Evolutionary conservation across 257 asterid genomes (phyloP).

Genomic region (Ajuga chamaepitys): DNA sequence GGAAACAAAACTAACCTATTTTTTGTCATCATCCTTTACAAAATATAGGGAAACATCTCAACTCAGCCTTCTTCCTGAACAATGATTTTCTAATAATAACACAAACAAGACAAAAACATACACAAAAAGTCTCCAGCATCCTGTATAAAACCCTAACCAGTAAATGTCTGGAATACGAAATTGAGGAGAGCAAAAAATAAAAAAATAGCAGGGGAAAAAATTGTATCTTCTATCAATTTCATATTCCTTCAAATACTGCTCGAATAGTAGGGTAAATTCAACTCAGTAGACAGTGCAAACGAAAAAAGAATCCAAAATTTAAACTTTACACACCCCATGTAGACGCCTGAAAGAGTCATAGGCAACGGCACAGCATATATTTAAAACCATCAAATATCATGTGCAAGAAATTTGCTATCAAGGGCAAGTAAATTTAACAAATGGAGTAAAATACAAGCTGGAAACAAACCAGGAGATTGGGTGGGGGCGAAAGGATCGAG

Average conservation of each 20-base stretch:
- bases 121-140: neutral
- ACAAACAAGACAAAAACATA: neutral
- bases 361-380: neutral
- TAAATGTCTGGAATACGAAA: neutral
- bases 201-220: neutral
- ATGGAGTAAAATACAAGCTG: slow-evolving; percentile 4
- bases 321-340: neutral
- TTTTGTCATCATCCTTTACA: neutral
- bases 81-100: neutral
- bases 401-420: neutral
- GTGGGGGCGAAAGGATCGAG: slow-evolving; percentile 61
- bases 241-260: slow-evolving; percentile 1
- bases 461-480: slow-evolving; percentile 52
- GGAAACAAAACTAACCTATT: neutral
- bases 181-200: neutral
- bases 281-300: slow-evolving; percentile 12
- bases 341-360: neutral
- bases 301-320: neutral
- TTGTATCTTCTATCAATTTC: neutral
- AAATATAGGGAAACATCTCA: neutral
- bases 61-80: slow-evolving; percentile 2
- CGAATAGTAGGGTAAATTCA: neutral
- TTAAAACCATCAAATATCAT: neutral
- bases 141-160: slow-evolving; percentile 14
- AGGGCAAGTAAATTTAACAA: neutral